phyloP scores from a whole-genome alignment of 2,329 filamentous ascomycete genomes.

The Curvularia hawaiiensis region DNA sequence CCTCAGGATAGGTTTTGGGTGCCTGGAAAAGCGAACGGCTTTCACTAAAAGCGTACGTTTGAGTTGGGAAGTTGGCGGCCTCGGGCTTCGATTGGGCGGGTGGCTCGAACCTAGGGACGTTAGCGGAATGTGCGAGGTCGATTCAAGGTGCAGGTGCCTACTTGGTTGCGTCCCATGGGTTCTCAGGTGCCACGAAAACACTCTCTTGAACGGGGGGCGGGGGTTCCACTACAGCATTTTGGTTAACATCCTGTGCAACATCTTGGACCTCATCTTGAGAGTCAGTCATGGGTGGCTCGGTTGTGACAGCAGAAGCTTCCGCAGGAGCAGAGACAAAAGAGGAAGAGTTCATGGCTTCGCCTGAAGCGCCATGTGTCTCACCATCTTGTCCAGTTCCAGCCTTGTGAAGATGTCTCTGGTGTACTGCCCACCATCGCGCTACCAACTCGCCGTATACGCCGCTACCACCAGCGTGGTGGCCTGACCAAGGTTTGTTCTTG shows the following conservation, averaged over 20 bases:
- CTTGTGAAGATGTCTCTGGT: constrained; percentile 76
- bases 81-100: constrained; percentile 76
- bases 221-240: constrained; percentile 51
- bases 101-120: constrained; percentile 49
- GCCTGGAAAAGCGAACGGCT: constrained; percentile 77
- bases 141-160: constrained; percentile 44
- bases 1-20: constrained; percentile 77
- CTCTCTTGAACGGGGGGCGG: constrained; percentile 18
- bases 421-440: constrained; percentile 91
- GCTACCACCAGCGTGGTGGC: constrained; percentile 53
- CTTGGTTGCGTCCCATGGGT: constrained; percentile 67
- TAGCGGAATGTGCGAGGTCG: constrained; percentile 7
- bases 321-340: constrained; percentile 26
- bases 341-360: constrained; percentile 11
- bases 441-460: constrained; percentile 82
- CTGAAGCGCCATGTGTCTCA: constrained; percentile 18
- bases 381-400: constrained; percentile 11
- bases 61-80: constrained; percentile 79
- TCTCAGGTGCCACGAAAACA: constrained; percentile 60
- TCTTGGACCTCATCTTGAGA: constrained; percentile 51
- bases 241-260: constrained; percentile 52
- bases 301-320: constrained; percentile 41
- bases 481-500: constrained; percentile 81
- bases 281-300: constrained; percentile 53
- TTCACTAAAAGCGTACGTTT: constrained; percentile 82